phyloP scores from a whole-genome alignment of 805 yeast genomes.

The Yarrowia bubula region DNA sequence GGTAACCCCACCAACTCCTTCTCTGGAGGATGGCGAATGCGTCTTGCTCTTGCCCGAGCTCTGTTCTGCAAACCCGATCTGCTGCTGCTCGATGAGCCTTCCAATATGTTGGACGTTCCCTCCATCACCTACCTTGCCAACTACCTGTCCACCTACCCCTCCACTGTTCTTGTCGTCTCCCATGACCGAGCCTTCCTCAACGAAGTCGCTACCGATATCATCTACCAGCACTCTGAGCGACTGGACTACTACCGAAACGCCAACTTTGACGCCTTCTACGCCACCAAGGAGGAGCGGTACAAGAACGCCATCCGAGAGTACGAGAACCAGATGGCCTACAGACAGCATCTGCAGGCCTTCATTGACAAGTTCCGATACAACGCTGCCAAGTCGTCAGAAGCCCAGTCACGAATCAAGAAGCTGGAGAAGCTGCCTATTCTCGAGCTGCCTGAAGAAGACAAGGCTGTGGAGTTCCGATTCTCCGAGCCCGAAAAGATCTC shows the following conservation, averaged over 20 bases:
- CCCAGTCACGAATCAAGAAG: conserved; percentile 96
- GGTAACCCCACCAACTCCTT: conserved; percentile 79
- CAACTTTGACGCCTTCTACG: conserved; percentile 87
- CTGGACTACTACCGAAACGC: conserved; percentile 89
- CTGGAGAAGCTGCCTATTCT: conserved; percentile 89
- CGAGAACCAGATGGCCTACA: conserved; percentile 94
- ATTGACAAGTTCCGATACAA: conserved; percentile 96
- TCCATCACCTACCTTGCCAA: conserved; percentile 91
- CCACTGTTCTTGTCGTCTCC: conserved; percentile 92
- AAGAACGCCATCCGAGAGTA: conserved; percentile 92
- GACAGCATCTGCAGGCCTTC: conserved; percentile 89
- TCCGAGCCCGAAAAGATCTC: conserved; percentile 93
- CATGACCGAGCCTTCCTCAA: conserved; percentile 97
- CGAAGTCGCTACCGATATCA: conserved; percentile 97
- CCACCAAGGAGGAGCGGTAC: conserved; percentile 91
- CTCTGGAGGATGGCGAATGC: conserved; percentile 99
- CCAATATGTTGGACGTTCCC: conserved; percentile 99
- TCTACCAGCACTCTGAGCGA: conserved; percentile 96
- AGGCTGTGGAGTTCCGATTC: conserved; percentile 77
- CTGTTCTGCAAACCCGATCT: conserved; percentile 95
- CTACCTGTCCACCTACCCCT: conserved; percentile 83
- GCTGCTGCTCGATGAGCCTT: conserved; percentile 93
- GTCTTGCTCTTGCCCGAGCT: conserved; percentile 96
- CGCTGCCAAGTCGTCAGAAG: conserved; percentile 97
- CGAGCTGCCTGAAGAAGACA: conserved; percentile 94